phyloP scores from a whole-genome alignment of 106 monocot genomes.

The Phalaenopsis equestris region DNA sequence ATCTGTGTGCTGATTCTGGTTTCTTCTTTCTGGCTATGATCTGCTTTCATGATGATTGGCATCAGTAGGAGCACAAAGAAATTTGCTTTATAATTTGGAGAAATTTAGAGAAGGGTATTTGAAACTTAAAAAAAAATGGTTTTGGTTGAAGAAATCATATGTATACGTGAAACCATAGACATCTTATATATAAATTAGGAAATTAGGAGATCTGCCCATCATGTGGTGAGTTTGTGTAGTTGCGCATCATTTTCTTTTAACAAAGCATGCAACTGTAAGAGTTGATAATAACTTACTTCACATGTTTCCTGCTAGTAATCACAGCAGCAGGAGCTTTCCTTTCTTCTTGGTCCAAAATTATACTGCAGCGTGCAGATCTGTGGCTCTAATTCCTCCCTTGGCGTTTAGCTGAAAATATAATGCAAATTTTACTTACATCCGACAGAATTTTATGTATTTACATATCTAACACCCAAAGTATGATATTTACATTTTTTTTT shows the following conservation, averaged over 20 bases:
- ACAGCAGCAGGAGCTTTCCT: background rate
- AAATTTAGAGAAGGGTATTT: no score
- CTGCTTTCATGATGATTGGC: background rate
- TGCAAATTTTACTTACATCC: no score
- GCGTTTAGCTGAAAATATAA: no score
- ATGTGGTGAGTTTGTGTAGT: background rate
- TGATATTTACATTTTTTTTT: no score
- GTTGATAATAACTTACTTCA: slow-evolving; percentile 5
- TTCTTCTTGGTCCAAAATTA: background rate
- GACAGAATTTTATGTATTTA: no score
- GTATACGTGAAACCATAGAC: background rate
- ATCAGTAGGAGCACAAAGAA: background rate
- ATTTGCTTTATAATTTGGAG: no score
- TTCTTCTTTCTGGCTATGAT: background rate
- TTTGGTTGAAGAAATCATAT: slow-evolving; percentile 5
- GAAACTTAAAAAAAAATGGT: background rate
- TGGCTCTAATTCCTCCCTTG: no score
- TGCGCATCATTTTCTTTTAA: slow-evolving; percentile 10
- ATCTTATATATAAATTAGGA: background rate
- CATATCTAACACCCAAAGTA: no score
- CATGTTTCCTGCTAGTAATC: slow-evolving; percentile 12
- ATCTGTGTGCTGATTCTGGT: background rate
- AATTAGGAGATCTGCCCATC: background rate
- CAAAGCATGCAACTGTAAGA: slow-evolving; percentile 2
- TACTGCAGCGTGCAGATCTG: background rate